Base-by-base conservation (phyloP, 2,329 filamentous ascomycete species). In the Aureobasidium sp. region DNA sequence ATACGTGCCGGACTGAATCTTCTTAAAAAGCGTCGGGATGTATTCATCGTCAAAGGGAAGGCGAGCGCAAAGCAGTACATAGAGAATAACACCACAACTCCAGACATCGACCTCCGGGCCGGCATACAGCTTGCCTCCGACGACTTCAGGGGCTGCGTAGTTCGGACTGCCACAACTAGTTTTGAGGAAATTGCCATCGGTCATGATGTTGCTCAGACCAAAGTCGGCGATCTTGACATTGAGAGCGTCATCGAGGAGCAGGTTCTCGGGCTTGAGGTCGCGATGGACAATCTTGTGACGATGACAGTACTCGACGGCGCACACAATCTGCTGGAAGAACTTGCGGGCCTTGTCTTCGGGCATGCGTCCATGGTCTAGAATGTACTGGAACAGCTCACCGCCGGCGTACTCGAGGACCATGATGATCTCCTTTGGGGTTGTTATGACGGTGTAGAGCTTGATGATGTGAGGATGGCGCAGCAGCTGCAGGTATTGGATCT, bases 161-260 rank as follows among this genome's bases (percentile, higher is more conserved):
- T 99, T 99, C 45, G 94, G 94, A 72, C 93, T 97, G 59, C 94
- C 94, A 71, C 94, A 99, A 73, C 92, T 97, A 1, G 94, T 99
- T 79, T 97, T 97, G 70, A 99, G 84, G 73, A 99, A 99, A 74
- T 99, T 99, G 29, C 94, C 94, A 73, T 99, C 94, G 0, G 94
- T 97, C 94, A 99, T 99, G 77, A 99, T 99, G 74, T 99, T 99
- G 79, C 93, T 97, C 62, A 99, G 81, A 63, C 94, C 94, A 69
- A 99, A 99, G 77, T 99, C 94, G 70, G 94, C 94, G 78, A 99
- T 99, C 80, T 99, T 99, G 77, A 99, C 93, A 70, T 99, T 97
- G 72, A 96, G 87, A 64, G 95, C 88, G 67, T 95, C 90, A 76
- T 99, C 94, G 57, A 99, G 86, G 47, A 99, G 84, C 53, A 99